Base-by-base conservation (phyloP, 257 asterid species). In the Lithospermum erythrorhizon region DNA sequence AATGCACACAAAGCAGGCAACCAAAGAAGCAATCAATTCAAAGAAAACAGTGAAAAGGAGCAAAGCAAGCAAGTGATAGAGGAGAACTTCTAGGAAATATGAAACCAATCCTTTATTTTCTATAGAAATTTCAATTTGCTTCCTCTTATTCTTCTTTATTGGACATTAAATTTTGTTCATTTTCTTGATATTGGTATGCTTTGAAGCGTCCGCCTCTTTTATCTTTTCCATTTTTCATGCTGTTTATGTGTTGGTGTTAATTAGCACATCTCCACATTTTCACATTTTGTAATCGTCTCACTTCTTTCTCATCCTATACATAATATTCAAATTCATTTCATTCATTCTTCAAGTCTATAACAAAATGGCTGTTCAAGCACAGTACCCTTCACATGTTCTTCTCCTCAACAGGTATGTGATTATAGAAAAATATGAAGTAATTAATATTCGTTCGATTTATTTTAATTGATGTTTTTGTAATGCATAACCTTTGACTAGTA, bases 281-380 rank as follows among this genome's bases (percentile, higher is more conserved):
- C 59, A 54, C 48, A 13, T 41, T 41, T 22, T 15, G n/a, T n/a
- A n/a, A n/a, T n/a, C n/a, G n/a, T 18, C 6, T 20, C 5, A 4
- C 11, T 53, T 53, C 57, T n/a, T 19, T 22, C 22, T 53, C 13
- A 3, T 18, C 25, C 25, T 24, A 22, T 56, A 1, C 20, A 45
- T 51, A 49, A 22, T 20, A 55, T 19, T 55, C 59, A 55, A 11
- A 55, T 18, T 41, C 24, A 53, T 20, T 30, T 29, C 58, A 21
- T 29, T 53, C 15, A 9, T 20, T 53, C 15, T 22, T n/a, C 11
- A 55, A 21, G 3, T 25, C 7, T 21, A 56, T 3, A 35, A n/a
- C 21, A 23, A 19, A 48, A 79, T 79, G 84, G 82, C 82, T 18
- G 79, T 79, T 68, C 84, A 79, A 76, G 84, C 82, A 73, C 84